phyloP scores from a whole-genome alignment of 2,329 filamentous ascomycete genomes.

The Bimuria novae-zelandiae region DNA sequence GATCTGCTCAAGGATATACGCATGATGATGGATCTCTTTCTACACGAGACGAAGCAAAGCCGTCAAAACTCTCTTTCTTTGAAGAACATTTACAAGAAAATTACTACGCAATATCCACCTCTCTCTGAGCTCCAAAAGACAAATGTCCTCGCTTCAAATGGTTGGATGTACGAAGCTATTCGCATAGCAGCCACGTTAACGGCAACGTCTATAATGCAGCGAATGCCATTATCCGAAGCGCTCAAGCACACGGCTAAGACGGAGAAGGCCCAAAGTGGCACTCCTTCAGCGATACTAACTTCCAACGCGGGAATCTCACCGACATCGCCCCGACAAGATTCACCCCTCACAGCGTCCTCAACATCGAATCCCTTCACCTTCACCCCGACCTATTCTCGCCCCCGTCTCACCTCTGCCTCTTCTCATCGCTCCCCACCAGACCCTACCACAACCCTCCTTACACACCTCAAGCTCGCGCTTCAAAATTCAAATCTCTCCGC shows the following conservation, averaged over 20 bases:
- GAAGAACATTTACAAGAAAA: slow-evolving; percentile 25
- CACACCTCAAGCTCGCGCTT: slow-evolving; percentile 28
- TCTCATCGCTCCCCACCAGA: slow-evolving; percentile 6
- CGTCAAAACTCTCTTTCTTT: slow-evolving; percentile 23
- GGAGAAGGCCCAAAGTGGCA: background rate
- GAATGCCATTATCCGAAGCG: slow-evolving; percentile 34
- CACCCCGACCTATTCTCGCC: slow-evolving; percentile 7
- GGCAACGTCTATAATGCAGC: slow-evolving; percentile 36
- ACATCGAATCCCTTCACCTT: slow-evolving; percentile 13
- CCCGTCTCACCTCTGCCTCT: slow-evolving; percentile 17
- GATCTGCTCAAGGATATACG: slow-evolving; percentile 35
- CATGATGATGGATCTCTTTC: slow-evolving; percentile 37
- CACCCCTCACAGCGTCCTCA: slow-evolving; percentile 23
- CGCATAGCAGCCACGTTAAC: slow-evolving; percentile 38
- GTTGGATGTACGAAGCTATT: slow-evolving; percentile 44
- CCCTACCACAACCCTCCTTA: slow-evolving; percentile 23
- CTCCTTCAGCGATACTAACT: too few relatives aligned
- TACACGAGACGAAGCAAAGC: slow-evolving; percentile 25
- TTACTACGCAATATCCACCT: slow-evolving; percentile 24
- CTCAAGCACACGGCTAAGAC: slow-evolving; percentile 19
- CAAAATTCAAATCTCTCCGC: slow-evolving; percentile 38
- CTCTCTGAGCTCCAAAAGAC: slow-evolving; percentile 15
- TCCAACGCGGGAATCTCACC: slow-evolving; percentile 26
- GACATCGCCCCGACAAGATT: slow-evolving; percentile 20
- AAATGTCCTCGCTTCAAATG: slow-evolving; percentile 19